These are phyloP conservation scores for Geranium rotundifolium DNA, from an alignment of 345 rosid genomes.

Conservation along the genomic window DNA sequence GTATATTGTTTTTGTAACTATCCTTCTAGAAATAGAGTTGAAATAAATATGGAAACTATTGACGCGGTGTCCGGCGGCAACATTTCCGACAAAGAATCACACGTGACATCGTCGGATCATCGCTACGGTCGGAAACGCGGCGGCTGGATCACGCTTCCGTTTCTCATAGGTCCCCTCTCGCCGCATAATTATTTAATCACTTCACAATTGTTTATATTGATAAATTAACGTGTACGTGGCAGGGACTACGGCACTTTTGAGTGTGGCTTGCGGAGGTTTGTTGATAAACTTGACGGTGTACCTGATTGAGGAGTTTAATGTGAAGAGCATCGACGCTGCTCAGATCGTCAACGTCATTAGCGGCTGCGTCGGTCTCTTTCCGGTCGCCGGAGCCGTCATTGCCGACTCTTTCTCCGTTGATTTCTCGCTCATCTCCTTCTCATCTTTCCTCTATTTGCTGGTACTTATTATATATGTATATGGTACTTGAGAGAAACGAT, in stretches of 20 bases:
- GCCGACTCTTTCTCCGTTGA: slow-evolving; percentile 38
- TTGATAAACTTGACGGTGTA: slow-evolving; percentile 19
- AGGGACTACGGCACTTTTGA: slow-evolving; percentile 28
- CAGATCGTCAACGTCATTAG: slow-evolving; percentile 16
- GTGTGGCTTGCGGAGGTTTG: slow-evolving; percentile 32
- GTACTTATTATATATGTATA: too few species aligned
- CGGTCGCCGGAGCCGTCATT: slow-evolving; percentile 28
- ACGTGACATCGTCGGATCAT: too few species aligned
- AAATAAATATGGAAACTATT: too few species aligned
- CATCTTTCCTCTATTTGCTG: slow-evolving; percentile 22
- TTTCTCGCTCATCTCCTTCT: slow-evolving; percentile 17
- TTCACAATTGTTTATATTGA: too few species aligned
- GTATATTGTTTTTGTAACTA: too few species aligned
- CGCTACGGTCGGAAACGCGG: slow-evolving; percentile 15
- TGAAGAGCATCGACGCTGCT: slow-evolving; percentile 20
- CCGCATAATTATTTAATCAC: slow-evolving; percentile 1
- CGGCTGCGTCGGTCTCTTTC: slow-evolving; percentile 19
- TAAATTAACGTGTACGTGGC: not conserved
- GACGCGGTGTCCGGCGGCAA: too few species aligned
- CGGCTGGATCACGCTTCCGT: slow-evolving; percentile 45
- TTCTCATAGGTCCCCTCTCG: slow-evolving; percentile 26
- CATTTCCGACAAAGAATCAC: too few species aligned
- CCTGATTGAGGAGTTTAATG: slow-evolving; percentile 17
- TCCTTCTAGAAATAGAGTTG: too few species aligned
- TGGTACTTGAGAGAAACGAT: too few species aligned